These are phyloP conservation scores for Macrolepiota albuminosa DNA, from an alignment of 768 basidiomycete species.

Conservation along the genomic window DNA sequence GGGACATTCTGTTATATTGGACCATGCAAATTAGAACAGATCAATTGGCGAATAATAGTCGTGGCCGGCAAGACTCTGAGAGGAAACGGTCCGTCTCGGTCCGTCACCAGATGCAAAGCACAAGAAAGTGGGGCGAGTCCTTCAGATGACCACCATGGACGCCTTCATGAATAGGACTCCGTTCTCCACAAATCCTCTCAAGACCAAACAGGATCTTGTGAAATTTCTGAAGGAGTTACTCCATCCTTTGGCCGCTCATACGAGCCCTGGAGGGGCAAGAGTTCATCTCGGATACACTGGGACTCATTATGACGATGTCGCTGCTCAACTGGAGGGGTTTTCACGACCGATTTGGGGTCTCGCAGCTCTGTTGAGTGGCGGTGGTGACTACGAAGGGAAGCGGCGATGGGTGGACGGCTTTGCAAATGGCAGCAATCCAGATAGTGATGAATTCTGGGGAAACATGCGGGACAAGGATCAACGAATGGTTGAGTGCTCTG, in stretches of 20 bases:
- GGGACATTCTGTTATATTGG: constrained; percentile 12
- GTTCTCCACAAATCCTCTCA: constrained; percentile 55
- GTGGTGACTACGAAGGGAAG: constrained; percentile 52
- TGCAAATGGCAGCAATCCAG: constrained; percentile 63
- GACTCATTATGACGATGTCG: constrained; percentile 69
- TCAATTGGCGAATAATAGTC: too few species aligned
- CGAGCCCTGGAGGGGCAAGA: constrained; percentile 68
- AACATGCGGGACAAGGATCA: constrained; percentile 71
- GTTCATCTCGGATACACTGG: constrained; percentile 66
- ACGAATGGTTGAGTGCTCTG: constrained; percentile 79
- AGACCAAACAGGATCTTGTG: constrained; percentile 56
- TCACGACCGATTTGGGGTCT: constrained; percentile 76
- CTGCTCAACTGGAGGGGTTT: constrained; percentile 73
- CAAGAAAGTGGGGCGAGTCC: constrained; percentile 1
- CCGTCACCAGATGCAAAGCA: constrained; percentile 2
- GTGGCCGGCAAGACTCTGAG: neutral
- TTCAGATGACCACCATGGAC: constrained; percentile 18
- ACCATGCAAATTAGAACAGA: neutral
- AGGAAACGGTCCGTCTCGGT: constrained; percentile 5
- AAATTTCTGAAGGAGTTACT: constrained; percentile 54
- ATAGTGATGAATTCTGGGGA: constrained; percentile 71
- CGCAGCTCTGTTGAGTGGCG: constrained; percentile 60
- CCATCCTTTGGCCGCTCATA: constrained; percentile 62
- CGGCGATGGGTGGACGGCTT: constrained; percentile 65
- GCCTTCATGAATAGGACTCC: constrained; percentile 33